Base-by-base conservation (phyloP, 2,329 filamentous ascomycete genomes). In the Ophiostoma angusticollis region DNA sequence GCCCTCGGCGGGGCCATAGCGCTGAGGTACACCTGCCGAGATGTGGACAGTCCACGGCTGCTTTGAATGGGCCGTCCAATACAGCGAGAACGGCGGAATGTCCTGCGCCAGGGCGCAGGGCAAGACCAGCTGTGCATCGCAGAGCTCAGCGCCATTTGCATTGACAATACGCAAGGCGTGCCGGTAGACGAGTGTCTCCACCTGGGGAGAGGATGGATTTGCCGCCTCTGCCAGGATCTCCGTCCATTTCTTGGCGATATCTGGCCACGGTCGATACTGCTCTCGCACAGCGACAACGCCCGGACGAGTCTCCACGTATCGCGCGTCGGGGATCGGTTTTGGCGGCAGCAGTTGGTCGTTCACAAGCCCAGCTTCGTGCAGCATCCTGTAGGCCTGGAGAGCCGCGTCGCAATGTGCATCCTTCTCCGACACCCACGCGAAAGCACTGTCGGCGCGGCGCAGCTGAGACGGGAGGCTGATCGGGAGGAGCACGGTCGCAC, bases 401-500 rank as follows among this genome's bases (percentile, higher is more conserved):
- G 84, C 81, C 1, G 80, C 84, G 56, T 95, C 89, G 52, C 81
- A 84, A 48, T 67, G 76, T 0, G 86, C 85, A 48, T 74, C 76
- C 41, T 67, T 72, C 50, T 91, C 79, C 0, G 77, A 82, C 9
- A 48, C 57, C 86, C 86, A 95, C n/a, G 55, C 45, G 25, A 54
- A 45, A 21, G 56, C 54, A 37, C 79, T 73, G 17, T 58, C 50
- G 0, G 70, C 64, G 28, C 57, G 60, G 13, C 81, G 72, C 9
- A 85, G 56, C 11, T 67, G 55, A 4, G 67, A 60, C n/a, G 82
- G 70, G 1, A 96, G 62, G 4, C 73, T 79, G 4, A 70, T 65
- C 0, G 89, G 89, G 3, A 96, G 63, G 2, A 73, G 63, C 0
- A 93, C 81, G 2, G 64, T 74, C 3, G 80, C 80, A 1, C 52